A percentile compares a stretch with the other conserved stretches of the same genome.
These are phyloP conservation scores for Gracilaria domingensis DNA, from an alignment of 23 red algal genomes.

Conservation along the genomic window DNA sequence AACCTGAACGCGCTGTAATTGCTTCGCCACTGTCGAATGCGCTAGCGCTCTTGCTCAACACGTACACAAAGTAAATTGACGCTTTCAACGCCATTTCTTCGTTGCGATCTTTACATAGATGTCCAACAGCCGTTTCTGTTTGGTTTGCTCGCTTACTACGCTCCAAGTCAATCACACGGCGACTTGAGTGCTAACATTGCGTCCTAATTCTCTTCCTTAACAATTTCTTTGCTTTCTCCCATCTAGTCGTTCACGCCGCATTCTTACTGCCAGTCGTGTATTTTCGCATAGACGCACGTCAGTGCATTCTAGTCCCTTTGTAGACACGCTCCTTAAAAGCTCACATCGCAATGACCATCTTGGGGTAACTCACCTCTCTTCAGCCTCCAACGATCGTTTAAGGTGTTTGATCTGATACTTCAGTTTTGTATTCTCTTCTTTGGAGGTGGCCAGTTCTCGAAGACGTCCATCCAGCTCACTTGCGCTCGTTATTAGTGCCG, in stretches of 20 bases:
- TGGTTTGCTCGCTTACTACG: not conserved
- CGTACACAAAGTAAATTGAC: constrained; percentile 8
- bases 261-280: not conserved
- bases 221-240: no score
- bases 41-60: not conserved
- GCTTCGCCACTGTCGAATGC: not conserved
- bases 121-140: not conserved
- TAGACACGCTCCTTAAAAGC: not conserved
- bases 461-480: constrained; percentile 48
- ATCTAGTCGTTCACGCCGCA: not conserved
- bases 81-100: not conserved
- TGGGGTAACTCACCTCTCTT: constrained; percentile 43
- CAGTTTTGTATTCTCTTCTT: constrained; percentile 63
- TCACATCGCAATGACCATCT: not conserved
- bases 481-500: constrained; percentile 25
- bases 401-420: constrained; percentile 71
- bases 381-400: constrained; percentile 56
- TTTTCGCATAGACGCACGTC: not conserved
- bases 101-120: not conserved
- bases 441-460: constrained; percentile 14
- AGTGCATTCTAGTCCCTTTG: not conserved
- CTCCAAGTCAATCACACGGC: not conserved
- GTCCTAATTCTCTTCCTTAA: no score
- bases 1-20: not conserved
- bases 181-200: no score